phyloP scores from a whole-genome alignment of 345 rosid species.

The Capsella bursapastoris region DNA sequence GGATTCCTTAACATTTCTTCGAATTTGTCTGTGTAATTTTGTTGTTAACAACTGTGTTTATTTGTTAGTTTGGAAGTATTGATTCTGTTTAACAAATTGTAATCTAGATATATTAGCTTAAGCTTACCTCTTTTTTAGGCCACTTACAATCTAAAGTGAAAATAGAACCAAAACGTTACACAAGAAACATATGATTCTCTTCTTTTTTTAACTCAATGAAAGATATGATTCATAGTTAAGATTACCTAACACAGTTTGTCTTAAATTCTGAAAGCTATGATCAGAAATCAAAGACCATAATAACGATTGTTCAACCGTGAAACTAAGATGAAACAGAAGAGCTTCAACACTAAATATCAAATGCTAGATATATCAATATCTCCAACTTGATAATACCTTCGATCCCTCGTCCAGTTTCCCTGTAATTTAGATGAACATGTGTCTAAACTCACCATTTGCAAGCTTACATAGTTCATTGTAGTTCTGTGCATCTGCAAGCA shows the following conservation, averaged over 20 bases:
- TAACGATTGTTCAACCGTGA: background rate
- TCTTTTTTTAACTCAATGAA: background rate
- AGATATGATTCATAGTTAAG: background rate
- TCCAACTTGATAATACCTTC: background rate
- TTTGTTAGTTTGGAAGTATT: no score
- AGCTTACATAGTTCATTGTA: slow-evolving; percentile 90
- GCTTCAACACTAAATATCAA: background rate
- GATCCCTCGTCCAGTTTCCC: no score
- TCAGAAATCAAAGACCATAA: background rate
- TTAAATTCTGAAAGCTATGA: background rate
- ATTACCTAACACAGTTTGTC: background rate
- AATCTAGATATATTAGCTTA: no score
- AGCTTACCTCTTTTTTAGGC: background rate
- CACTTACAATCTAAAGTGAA: background rate
- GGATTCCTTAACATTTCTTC: background rate
- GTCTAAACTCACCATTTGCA: slow-evolving; percentile 78
- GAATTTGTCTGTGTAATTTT: background rate
- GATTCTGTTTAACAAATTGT: no score
- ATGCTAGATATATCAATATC: background rate
- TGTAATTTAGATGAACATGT: slow-evolving; percentile 60
- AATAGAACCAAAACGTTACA: background rate
- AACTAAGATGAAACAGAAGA: slow-evolving; percentile 22
- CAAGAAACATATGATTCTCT: background rate
- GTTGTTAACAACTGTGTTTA: background rate
- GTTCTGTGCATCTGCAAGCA: slow-evolving; percentile 61